Base-by-base conservation (phyloP, 371 early-diverging fungal genomes). In the Lichtheimia corymbifera region DNA sequence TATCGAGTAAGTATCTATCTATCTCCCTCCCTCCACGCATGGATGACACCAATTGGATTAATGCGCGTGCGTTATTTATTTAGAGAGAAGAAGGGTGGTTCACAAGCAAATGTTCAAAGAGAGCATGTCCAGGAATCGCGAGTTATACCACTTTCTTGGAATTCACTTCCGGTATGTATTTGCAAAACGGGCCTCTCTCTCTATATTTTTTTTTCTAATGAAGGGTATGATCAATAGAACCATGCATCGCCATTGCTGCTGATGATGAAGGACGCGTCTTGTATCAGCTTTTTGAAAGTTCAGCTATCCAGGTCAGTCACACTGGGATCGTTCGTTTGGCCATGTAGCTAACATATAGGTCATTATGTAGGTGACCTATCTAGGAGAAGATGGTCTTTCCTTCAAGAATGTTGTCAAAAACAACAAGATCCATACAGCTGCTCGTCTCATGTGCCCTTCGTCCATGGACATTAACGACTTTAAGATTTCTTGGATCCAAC, bases 81-180 rank as follows among this genome's bases (percentile, higher is more conserved):
- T 63, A 72, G 71, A 70, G 83, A 27, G 85, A 86, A 58, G 97
- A 95, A 54, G 91, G 91, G 4, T 94, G 94, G 93, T 90, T 95
- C 63, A 84, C 83, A 5, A 80, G 88, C 51, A 87, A 83, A 63
- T 90, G 93, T 61, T 79, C 83, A 17, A 93, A 93, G 70, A 76
- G 83, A 22, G 13, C 71, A 15, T 73, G 66, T 25, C 63, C 68
- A 24, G 24, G 63, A 15, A 53, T 43, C 7, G 55, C 49, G 11
- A 40, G 12, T 15, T 49, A 24, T 40, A 63, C 6, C 27, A 51
- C 5, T 65, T 70, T 24, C 30, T 73, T 20, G 18, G 66, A 30
- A 22, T 28, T 12, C 43, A 47, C 59, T 17, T 24, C 60, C 45
- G 58, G 65, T 65, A 50, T 15, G 53, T 44, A 30, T 2, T 22